Base-by-base conservation (phyloP, 192 early-diverging fungal genomes). In the Coemansia sp. region DNA sequence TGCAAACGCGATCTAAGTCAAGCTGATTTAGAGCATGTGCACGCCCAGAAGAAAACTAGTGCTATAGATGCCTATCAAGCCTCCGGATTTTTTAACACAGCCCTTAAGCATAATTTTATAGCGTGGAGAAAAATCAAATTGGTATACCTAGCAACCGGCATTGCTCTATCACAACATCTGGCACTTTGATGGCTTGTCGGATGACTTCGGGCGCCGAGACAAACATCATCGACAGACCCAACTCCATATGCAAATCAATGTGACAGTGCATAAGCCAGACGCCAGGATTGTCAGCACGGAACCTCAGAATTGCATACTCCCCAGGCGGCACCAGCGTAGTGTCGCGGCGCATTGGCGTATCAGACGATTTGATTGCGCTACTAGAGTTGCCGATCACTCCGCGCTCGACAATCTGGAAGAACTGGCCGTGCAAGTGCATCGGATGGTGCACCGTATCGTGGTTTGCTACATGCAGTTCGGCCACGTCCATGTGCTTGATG, bases 181-280 rank as follows among this genome's bases (percentile, higher is more conserved):
- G 88, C 14, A 89, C 70, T 9, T 62, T 43, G 67, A 84, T 65
- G 19, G 72, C 68, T 54, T 86, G 59, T 32, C 84, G 73, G 51
- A 86, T 81, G n/a, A 85, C 56, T 43, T 87, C 86, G 24, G 91
- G 90, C 22, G 89, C 88, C 66, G 89, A 88, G 42, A 93, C 78
- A 73, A 94, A 71, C 31, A 84, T 73, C 47, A 86, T 86, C 25
- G 86, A 87, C 46, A 95, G 87, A 39, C 93, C 93, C 45, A 87
- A 71, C 67, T 87, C 85, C 69, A 93, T 80, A 41, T 84, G 83
- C 67, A 64, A 62, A 40, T 82, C 78, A 17, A 73, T 78, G 71
- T 94, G 94, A 74, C 94, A 96, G 77, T 94, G 94, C 84, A 94
- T 85, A 37, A 91, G 66, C 93, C 93, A 95, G 46, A 87, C 86